These are phyloP conservation scores for Geosmithia morbida DNA, from an alignment of 2,329 filamentous ascomycete species.

Conservation along the genomic window DNA sequence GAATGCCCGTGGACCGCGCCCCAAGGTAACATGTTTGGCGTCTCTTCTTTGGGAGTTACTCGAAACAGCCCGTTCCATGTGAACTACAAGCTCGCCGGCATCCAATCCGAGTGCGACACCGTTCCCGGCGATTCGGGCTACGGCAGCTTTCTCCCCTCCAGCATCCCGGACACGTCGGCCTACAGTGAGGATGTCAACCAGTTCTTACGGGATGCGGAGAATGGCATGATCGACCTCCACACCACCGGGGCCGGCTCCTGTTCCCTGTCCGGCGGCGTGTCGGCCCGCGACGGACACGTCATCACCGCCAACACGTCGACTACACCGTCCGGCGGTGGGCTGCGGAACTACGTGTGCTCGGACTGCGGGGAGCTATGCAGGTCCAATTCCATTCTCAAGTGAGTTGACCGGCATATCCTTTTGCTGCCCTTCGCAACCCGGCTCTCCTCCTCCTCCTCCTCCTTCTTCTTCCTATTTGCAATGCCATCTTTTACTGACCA, in stretches of 20 bases:
- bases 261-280: no score
- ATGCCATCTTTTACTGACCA: background rate
- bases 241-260: no score
- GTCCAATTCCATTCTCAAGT: constrained; percentile 38
- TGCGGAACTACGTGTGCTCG: background rate
- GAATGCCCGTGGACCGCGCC: no score
- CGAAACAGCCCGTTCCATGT: constrained; percentile 4
- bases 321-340: no score
- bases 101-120: constrained; percentile 25
- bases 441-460: no score
- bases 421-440: background rate
- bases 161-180: constrained; percentile 1
- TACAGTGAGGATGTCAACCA: background rate
- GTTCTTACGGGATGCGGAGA: background rate
- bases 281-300: no score
- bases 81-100: constrained; percentile 12
- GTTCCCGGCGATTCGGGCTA: constrained; percentile 31
- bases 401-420: constrained; percentile 33
- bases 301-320: no score
- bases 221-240: constrained; percentile 3
- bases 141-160: constrained; percentile 12
- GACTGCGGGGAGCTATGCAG: no score
- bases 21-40: no score
- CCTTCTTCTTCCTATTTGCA: no score
- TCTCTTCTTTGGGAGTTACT: background rate